phyloP scores from a whole-genome alignment of 1,139 yeast species.

The Suhomyces guaymorum region DNA sequence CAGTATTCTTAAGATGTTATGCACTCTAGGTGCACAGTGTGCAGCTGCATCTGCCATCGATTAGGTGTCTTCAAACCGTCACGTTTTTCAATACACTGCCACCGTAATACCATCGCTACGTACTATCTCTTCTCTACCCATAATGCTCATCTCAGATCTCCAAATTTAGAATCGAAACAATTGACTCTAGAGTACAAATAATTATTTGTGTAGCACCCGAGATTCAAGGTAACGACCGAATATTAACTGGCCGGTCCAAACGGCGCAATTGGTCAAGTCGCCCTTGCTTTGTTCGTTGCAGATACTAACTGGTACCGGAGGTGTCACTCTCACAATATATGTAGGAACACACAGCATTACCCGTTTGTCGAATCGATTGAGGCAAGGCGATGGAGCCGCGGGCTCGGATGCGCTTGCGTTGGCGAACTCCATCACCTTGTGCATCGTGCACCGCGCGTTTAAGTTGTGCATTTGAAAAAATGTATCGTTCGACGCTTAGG shows the following conservation, averaged over 20 bases:
- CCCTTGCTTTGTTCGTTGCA: slow-evolving; percentile 2
- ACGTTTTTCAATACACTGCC: neutral
- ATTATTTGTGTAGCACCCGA: too few species aligned
- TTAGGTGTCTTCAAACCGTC: neutral
- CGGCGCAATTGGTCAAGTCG: neutral
- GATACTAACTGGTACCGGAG: neutral
- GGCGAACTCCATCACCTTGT: slow-evolving; percentile 1
- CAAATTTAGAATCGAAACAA: neutral
- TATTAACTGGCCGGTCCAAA: too few species aligned
- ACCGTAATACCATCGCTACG: too few species aligned
- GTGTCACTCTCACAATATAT: neutral
- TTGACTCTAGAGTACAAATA: too few species aligned
- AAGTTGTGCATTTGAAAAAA: slow-evolving; percentile 1
- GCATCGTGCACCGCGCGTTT: neutral
- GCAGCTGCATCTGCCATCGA: too few species aligned
- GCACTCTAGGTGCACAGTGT: neutral
- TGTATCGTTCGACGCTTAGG: slow-evolving; percentile 7
- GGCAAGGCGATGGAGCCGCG: neutral
- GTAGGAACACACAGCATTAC: neutral
- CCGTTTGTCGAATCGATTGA: too few species aligned
- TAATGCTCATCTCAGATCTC: too few species aligned
- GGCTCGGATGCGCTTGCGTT: slow-evolving; percentile 1
- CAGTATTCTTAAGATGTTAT: neutral
- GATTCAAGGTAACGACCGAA: too few species aligned
- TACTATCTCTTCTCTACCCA: too few species aligned